Evolutionary conservation across 225 moss, liverwort and hornwort genomes (phyloP), one percentile per base, ranked within the genome.

Genomic region (Lunularia cruciata): DNA sequence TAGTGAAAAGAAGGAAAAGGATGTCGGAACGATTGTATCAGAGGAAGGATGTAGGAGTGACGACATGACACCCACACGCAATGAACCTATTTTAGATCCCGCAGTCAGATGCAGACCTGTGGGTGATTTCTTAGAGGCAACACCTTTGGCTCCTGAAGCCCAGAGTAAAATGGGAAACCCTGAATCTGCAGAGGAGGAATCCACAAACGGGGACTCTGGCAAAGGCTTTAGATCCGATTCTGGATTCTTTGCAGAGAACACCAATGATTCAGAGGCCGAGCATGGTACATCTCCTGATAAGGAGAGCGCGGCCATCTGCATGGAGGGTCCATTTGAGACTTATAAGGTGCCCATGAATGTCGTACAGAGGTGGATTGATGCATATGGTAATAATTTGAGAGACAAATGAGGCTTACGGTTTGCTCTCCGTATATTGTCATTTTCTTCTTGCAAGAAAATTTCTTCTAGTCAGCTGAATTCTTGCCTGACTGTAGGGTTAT

Each of bases 321-420:
- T 31, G 11, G 57, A 75, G 67, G 73, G 85, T 42, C 82, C 66
- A 58, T 98, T 91, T 91, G 79, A 82, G 70, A 76, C 78, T 69
- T 98, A 89, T 83, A 85, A 78, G 72, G 83, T 98, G 69, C 89
- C 98, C 18, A 58, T 81, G 59, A 75, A 75, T 59, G 88, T 93
- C 63, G 75, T 89, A 31, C 73, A 89, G 72, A 82, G 96, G 65
- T 98, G 96, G 96, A 88, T 90, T 74, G 93, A 98, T 80, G 91
- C 88, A 47, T 93, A 81, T 57, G 98, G 96, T 98, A 90, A 47
- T n/a, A n/a, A n/a, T n/a, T n/a, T n/a, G n/a, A n/a, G n/a, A n/a
- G n/a, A n/a, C n/a, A n/a, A n/a, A n/a, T n/a, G n/a, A n/a, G n/a
- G n/a, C n/a, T n/a, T n/a, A n/a, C n/a, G n/a, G n/a, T n/a, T n/a